phyloP scores from a whole-genome alignment of 164 flowering plant species.

The Magnolia kwangsiensis region DNA sequence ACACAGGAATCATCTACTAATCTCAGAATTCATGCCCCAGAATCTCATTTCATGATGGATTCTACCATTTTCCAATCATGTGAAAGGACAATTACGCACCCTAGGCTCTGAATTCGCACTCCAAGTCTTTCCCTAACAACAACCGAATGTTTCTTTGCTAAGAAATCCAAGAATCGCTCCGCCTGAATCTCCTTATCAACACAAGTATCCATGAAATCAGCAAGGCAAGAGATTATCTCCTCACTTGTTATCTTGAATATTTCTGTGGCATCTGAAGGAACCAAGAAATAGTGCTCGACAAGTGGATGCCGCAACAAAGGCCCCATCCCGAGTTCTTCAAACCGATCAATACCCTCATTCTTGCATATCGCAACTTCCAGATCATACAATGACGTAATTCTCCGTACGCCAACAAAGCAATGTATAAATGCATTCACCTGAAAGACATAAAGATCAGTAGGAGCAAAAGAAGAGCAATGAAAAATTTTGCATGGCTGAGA shows the following conservation, averaged over 20 bases:
- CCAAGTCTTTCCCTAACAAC: constrained; percentile 49
- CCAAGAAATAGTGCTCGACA: constrained; percentile 59
- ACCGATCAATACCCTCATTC: constrained; percentile 57
- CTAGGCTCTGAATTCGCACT: constrained; percentile 70
- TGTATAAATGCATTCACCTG: constrained; percentile 81
- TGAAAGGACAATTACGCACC: constrained; percentile 39
- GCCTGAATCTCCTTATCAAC: constrained; percentile 28
- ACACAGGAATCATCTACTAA: neutral
- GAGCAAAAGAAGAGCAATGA: neutral
- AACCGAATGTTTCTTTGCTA: constrained; percentile 46
- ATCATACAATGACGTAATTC: constrained; percentile 67
- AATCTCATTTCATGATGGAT: neutral
- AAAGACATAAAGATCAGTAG: neutral
- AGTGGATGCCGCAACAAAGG: constrained; percentile 78
- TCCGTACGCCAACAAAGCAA: constrained; percentile 71
- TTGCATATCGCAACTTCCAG: constrained; percentile 74
- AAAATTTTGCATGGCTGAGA: neutral
- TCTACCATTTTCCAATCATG: neutral
- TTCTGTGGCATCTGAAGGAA: constrained; percentile 37
- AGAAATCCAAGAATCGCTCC: constrained; percentile 56
- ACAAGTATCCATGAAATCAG: constrained; percentile 28
- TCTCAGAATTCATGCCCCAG: neutral
- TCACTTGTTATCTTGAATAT: constrained; percentile 54
- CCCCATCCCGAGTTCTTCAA: constrained; percentile 88
- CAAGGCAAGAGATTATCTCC: constrained; percentile 49